Conservation (phyloP, 345 rosid species). For the Garcia nutans region DNA sequence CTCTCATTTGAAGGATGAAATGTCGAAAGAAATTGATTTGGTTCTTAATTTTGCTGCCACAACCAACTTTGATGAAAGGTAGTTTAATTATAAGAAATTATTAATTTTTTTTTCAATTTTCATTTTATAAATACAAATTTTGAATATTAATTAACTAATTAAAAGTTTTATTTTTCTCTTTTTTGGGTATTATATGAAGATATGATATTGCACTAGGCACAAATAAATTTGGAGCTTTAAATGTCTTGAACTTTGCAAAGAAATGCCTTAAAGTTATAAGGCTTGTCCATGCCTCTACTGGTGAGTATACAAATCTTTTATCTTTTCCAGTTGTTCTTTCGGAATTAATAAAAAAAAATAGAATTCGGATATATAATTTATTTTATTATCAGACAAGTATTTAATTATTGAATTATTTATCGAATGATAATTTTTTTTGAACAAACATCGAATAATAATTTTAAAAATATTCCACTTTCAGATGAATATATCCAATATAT, state of each 20-base stretch:
- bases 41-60: slow-evolving; percentile 45
- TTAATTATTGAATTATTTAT: no score
- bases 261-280: slow-evolving; percentile 45
- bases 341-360: no score
- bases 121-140: no score
- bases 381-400: no score
- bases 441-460: no score
- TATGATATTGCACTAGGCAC: slow-evolving; percentile 51
- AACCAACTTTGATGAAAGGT: slow-evolving; percentile 46
- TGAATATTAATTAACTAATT: no score
- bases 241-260: slow-evolving; percentile 51
- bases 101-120: neutral
- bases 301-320: slow-evolving; percentile 18
- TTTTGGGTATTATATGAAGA: neutral
- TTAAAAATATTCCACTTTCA: no score
- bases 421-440: no score
- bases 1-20: slow-evolving; percentile 18
- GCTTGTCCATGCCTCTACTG: slow-evolving; percentile 48
- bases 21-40: slow-evolving; percentile 33
- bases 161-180: neutral
- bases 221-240: slow-evolving; percentile 56
- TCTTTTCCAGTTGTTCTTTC: no score
- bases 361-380: no score
- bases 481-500: slow-evolving; percentile 5
- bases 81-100: neutral